Conservation (phyloP, 805 yeast species). For the Lipomyces spencermartinsiae region DNA sequence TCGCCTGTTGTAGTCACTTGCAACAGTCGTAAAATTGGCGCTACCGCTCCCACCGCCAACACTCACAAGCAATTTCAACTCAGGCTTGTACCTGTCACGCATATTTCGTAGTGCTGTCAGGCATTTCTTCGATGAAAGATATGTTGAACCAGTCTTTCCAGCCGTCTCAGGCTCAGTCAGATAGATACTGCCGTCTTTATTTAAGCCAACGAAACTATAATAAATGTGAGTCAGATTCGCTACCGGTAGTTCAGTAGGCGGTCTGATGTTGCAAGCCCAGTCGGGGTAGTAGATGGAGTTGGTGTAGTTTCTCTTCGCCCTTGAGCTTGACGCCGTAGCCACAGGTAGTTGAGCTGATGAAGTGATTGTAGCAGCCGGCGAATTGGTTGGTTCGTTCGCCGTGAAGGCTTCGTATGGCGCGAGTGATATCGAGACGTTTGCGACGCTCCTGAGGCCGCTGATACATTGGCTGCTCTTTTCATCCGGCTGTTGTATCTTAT, state of each 20-base stretch:
- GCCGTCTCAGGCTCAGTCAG: slow-evolving; percentile 51
- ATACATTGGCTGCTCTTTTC: not conserved
- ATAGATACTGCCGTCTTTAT: slow-evolving; percentile 57
- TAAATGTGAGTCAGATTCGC: slow-evolving; percentile 66
- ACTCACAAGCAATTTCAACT: slow-evolving; percentile 67
- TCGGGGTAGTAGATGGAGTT: slow-evolving; percentile 29
- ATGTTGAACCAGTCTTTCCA: slow-evolving; percentile 9
- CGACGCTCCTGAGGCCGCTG: not conserved
- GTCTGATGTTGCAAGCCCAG: slow-evolving; percentile 29
- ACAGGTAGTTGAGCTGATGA: not conserved
- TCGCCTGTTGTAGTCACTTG: slow-evolving; percentile 49
- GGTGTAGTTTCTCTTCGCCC: slow-evolving; percentile 10
- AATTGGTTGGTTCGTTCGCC: not conserved
- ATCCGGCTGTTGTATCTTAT: not conserved
- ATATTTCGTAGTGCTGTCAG: slow-evolving; percentile 6
- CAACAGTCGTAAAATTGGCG: slow-evolving; percentile 55
- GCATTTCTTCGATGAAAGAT: slow-evolving; percentile 16
- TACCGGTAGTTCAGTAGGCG: slow-evolving; percentile 60
- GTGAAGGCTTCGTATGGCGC: not conserved
- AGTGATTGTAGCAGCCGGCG: not conserved
- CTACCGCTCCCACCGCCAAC: slow-evolving; percentile 79
- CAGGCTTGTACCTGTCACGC: slow-evolving; percentile 14
- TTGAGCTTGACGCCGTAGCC: not conserved
- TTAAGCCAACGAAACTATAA: slow-evolving; percentile 75
- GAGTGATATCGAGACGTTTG: not conserved